Evolutionary conservation across 495 filamentous ascomycete species (phyloP), one percentile per base, ranked within the genome.

Genomic region (Penicillium macrosclerotiorum): DNA sequence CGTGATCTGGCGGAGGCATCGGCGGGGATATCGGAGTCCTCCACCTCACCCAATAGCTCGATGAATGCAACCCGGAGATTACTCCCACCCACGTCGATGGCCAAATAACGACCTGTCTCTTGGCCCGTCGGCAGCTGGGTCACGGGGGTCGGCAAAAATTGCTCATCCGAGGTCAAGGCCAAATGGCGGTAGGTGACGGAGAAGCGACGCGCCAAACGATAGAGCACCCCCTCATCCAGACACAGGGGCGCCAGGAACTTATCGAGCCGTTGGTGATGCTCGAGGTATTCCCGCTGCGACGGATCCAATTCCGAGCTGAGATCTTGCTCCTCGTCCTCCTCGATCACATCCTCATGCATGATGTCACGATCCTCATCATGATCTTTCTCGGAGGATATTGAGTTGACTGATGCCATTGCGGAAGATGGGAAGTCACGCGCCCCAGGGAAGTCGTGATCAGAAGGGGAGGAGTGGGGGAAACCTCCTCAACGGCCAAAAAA

Each of bases 1-100:
- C 45, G 58, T 13, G 71, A 68, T 27, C 62, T 60, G 44, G 71
- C 65, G 12, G 62, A 63, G 5, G 62, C 65, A 54, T 63, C 56
- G 23, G 59, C 57, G n/a, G 62, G 56, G 43, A 49, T 57, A 40
- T 71, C 64, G 2, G 62, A 61, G 17, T 72, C 62, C 6, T 60
- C 64, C 22, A 63, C 64, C 41, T 71, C 65, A 5, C 82, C 81
- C 9, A 83, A 54, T 33, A 90, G 65, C 48, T 91, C 83, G 38
- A 91, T 79, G 44, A 91, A 88, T 29, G 82, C 86, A 6, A 90
- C 88, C 37, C 88, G 76, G 16, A 93, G 68, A 49, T 93, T 93
- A 14, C 83, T 88, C 13, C 88, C 88, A 23, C 88, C 88, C 30
- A 91, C 85, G 64, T 91, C 87, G 47, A 90, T 88, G 8, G 85